A percentile compares a stretch with the other conserved stretches of the same genome.
phyloP scores from a whole-genome alignment of 2,329 filamentous ascomycete species.

The Aaosphaeria arxii region DNA sequence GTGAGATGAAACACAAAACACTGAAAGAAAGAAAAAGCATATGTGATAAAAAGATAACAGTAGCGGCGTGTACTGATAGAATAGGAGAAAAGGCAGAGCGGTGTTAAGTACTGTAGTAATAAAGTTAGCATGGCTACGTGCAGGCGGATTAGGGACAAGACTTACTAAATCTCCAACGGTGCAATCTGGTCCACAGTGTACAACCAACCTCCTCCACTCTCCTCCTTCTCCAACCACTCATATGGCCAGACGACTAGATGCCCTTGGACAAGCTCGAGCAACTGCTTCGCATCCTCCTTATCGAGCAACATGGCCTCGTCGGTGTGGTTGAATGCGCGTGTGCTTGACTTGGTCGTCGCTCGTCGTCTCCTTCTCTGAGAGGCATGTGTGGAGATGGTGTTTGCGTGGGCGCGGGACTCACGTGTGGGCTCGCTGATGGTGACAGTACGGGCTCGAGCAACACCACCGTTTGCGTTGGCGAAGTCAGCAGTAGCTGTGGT shows the following conservation, averaged over 20 bases:
- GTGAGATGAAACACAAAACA: too few relatives aligned
- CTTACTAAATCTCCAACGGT: constrained; percentile 86
- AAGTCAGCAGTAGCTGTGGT: constrained; percentile 10
- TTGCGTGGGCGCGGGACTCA: constrained; percentile 6
- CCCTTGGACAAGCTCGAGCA: constrained; percentile 80
- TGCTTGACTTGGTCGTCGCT: constrained; percentile 67
- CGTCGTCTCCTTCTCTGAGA: constrained; percentile 58
- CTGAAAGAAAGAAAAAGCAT: not conserved
- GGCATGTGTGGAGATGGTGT: constrained; percentile 7
- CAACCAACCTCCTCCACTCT: constrained; percentile 91
- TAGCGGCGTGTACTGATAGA: not conserved
- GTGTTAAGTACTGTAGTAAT: not conserved
- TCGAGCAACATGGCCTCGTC: constrained; percentile 69
- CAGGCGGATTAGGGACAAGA: not conserved
- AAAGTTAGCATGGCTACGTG: not conserved
- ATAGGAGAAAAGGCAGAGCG: not conserved
- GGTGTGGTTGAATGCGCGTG: constrained; percentile 58
- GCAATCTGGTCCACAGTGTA: constrained; percentile 96
- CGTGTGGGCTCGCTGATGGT: constrained; percentile 32
- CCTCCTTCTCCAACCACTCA: constrained; percentile 82
- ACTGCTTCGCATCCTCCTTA: constrained; percentile 72
- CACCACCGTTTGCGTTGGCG: constrained; percentile 5
- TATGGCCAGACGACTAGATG: constrained; percentile 91
- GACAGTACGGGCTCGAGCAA: constrained; percentile 29
- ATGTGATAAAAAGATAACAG: too few relatives aligned